Evolutionary conservation across 2,329 filamentous ascomycete species (phyloP), one percentile per base, ranked within the genome.

Genomic region (Venturia carpophila): DNA sequence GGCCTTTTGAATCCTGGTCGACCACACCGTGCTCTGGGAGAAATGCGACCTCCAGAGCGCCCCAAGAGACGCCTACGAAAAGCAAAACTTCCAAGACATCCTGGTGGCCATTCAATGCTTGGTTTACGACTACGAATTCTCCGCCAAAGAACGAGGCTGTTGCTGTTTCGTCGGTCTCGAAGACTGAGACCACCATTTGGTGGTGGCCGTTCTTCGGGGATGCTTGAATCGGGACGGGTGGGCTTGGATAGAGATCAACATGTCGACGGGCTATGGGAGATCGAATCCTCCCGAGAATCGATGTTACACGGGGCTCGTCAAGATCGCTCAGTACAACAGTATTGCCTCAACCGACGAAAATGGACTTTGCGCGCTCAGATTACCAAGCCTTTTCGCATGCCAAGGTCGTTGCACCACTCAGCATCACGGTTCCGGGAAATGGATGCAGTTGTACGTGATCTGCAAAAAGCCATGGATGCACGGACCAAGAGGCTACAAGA

Each of bases 61-160:
- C 52, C 6, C 37, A 5, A 19, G 52, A 58, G 15, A 58, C 13
- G 11, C 30, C 30, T 1, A n/a, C 21, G 47, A 52, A 52, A 5
- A 52, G 7, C 6, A n/a, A n/a, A 9, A 19, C 13, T 3, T 39
- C 52, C 15, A 58, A 34, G 30, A 34, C 52, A 15, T 34, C 52
- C 19, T 58, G 52, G 30, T 58, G 52, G 52, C 52, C 30, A 2
- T 58, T 21, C 15, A 58, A 19, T 19, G 5, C 52, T 58, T 37
- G 52, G 52, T 37, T 37, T n/a, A 58, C 52, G 30, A 58, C 52
- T 3, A 58, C 52, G 19, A 58, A 58, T 37, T 37, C 52, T n/a
- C 30, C 52, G 27, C 52, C 30, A 11, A 58, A 58, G 52, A 37
- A 58, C 19, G 52, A 58, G 52, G 37, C 52, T 37, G 52, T 37